Conservation (phyloP, 768 basidiomycete species). For the Gymnopilus junonius region DNA sequence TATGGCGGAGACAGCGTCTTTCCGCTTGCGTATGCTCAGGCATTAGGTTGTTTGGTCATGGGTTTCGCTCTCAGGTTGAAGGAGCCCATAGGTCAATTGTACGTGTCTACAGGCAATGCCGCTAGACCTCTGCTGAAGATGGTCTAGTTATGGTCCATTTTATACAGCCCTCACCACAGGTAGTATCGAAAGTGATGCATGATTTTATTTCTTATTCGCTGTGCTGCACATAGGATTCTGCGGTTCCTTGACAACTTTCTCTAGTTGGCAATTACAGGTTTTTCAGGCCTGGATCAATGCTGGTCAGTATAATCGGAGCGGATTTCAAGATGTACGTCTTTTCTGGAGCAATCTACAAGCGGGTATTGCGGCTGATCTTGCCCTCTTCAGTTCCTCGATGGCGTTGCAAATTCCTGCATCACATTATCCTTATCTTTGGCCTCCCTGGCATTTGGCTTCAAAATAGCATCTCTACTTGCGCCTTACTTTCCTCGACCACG, state of each 20-base stretch:
- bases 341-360: background rate
- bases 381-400: constrained; percentile 76
- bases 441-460: constrained; percentile 77
- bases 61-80: constrained; percentile 76
- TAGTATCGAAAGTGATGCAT: constrained; percentile 21
- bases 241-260: constrained; percentile 96
- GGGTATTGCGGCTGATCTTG: background rate
- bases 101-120: constrained; percentile 32
- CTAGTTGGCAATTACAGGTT: constrained; percentile 90
- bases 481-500: constrained; percentile 41
- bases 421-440: constrained; percentile 79
- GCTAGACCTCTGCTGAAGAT: constrained; percentile 8
- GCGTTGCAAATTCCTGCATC: constrained; percentile 76
- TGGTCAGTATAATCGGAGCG: constrained; percentile 54
- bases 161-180: constrained; percentile 91
- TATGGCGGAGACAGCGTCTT: constrained; percentile 83
- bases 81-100: constrained; percentile 77
- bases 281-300: constrained; percentile 87
- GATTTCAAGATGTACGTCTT: constrained; percentile 71
- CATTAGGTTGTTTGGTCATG: constrained; percentile 90
- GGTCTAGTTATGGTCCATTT: constrained; percentile 78
- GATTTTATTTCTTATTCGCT: background rate
- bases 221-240: constrained; percentile 74
- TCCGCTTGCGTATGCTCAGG: constrained; percentile 84
- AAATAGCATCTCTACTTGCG: constrained; percentile 51